Percentiles rank a stretch among this genome's conserved stretches.
Evolutionary conservation across 345 rosid genomes (phyloP).

Genomic region (Syzygium aromaticum): DNA sequence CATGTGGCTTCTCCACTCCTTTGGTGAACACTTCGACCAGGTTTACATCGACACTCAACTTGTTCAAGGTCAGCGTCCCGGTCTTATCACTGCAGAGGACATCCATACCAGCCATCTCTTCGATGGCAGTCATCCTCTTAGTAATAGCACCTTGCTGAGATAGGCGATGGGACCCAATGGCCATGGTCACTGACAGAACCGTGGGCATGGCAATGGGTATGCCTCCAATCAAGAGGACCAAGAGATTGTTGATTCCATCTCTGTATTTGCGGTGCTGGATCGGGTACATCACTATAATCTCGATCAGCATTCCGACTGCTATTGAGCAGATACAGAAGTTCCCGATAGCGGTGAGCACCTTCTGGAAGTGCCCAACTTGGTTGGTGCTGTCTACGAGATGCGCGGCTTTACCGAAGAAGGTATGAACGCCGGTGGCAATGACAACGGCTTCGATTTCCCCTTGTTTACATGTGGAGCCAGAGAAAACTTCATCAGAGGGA

Average conservation of each 20-base stretch:
- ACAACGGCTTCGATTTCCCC: conserved; percentile 88
- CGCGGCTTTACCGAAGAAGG: conserved; percentile 88
- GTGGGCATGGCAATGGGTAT: conserved; percentile 93
- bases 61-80: conserved; percentile 78
- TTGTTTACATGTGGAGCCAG: conserved; percentile 85
- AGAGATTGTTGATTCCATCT: conserved; percentile 70
- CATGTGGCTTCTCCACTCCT: conserved; percentile 60
- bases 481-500: conserved; percentile 65
- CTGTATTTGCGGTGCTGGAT: conserved; percentile 60
- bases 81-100: conserved; percentile 88
- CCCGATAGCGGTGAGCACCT: conserved; percentile 73
- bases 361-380: conserved; percentile 85
- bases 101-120: conserved; percentile 94
- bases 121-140: conserved; percentile 88
- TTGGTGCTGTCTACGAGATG: conserved; percentile 86
- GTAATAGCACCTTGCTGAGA: conserved; percentile 87
- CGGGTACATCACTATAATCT: conserved; percentile 78
- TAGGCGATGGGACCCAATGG: conserved; percentile 74
- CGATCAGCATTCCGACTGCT: conserved; percentile 52
- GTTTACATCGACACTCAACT: conserved; percentile 65
- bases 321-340: conserved; percentile 85
- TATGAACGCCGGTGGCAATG: conserved; percentile 81
- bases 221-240: conserved; percentile 87
- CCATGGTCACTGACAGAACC: conserved; percentile 77
- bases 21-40: conserved; percentile 63